These are phyloP conservation scores for Fusarium buxicola DNA, from an alignment of 2,329 filamentous ascomycete species.

Conservation along the genomic window DNA sequence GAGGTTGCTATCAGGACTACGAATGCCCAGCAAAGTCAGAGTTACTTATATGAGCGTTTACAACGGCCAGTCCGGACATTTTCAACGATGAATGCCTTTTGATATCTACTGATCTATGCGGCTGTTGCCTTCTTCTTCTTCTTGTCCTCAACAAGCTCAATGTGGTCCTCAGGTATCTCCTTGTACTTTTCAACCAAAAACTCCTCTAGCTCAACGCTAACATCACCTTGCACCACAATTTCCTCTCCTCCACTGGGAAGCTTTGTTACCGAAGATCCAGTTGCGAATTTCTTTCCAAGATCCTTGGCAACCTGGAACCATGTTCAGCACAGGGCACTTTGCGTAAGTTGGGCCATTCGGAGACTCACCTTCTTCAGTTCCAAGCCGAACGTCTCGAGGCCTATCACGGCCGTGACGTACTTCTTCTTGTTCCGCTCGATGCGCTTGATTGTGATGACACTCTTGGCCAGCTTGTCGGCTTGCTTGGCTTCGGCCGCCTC, in stretches of 20 bases:
- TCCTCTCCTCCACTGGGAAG: conserved; percentile 87
- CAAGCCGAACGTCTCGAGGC: conserved; percentile 88
- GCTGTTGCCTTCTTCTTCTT: conserved; percentile 73
- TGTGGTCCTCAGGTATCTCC: conserved; percentile 92
- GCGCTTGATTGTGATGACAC: conserved; percentile 90
- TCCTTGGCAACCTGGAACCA: conserved; percentile 79
- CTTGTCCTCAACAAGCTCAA: conserved; percentile 95
- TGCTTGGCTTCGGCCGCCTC: conserved; percentile 87
- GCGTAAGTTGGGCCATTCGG: background rate
- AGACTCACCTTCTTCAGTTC: conserved; percentile 84
- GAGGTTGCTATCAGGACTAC: conserved; percentile 24
- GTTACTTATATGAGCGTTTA: conserved; percentile 36
- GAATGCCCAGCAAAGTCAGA: conserved; percentile 25
- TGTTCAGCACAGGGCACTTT: conserved; percentile 25
- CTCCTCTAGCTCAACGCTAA: conserved; percentile 93
- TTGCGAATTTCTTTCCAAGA: conserved; percentile 98
- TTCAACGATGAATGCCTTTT: conserved; percentile 37
- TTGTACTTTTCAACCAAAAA: conserved; percentile 90
- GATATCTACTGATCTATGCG: conserved; percentile 31
- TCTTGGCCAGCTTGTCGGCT: conserved; percentile 83
- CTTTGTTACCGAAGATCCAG: conserved; percentile 92
- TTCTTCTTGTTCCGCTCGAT: conserved; percentile 99
- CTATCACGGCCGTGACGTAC: conserved; percentile 91
- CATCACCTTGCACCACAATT: conserved; percentile 97
- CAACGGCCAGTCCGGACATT: conserved; percentile 27